phyloP scores from a whole-genome alignment of 176 grass and related monocot species.

The Panicum miliaceum region DNA sequence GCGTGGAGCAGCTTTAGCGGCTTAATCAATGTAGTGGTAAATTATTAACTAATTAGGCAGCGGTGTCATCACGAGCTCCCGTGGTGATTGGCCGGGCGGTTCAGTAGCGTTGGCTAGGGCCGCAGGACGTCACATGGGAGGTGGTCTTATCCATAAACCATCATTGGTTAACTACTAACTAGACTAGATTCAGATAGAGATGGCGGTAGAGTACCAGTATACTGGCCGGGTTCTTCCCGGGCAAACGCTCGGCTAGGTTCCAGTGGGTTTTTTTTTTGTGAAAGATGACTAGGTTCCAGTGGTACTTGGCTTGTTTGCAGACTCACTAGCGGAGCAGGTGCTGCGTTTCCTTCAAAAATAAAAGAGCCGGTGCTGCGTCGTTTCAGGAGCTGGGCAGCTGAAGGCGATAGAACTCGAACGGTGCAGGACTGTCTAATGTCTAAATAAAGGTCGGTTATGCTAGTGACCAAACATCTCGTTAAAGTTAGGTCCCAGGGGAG shows the following conservation, averaged over 20 bases:
- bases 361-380: not conserved
- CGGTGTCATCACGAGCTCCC: slow-evolving; percentile 21
- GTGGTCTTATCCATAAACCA: slow-evolving; percentile 34
- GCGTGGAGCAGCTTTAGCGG: not conserved
- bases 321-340: not conserved
- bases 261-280: too few species aligned
- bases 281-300: too few species aligned
- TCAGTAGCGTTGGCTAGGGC: not conserved
- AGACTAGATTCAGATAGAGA: not conserved
- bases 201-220: not conserved
- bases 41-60: not conserved
- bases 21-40: not conserved
- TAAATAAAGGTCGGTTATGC: too few species aligned
- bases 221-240: not conserved
- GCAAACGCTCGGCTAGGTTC: too few species aligned
- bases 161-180: not conserved
- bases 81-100: slow-evolving; percentile 43
- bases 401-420: too few species aligned
- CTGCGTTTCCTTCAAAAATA: too few species aligned
- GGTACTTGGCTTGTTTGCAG: not conserved
- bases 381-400: not conserved
- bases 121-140: slow-evolving; percentile 12
- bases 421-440: too few species aligned
- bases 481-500: too few species aligned
- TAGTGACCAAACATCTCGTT: too few species aligned